Evolutionary conservation across 495 filamentous ascomycete genomes (phyloP).

Genomic region (Aspergillus homomorphus): DNA sequence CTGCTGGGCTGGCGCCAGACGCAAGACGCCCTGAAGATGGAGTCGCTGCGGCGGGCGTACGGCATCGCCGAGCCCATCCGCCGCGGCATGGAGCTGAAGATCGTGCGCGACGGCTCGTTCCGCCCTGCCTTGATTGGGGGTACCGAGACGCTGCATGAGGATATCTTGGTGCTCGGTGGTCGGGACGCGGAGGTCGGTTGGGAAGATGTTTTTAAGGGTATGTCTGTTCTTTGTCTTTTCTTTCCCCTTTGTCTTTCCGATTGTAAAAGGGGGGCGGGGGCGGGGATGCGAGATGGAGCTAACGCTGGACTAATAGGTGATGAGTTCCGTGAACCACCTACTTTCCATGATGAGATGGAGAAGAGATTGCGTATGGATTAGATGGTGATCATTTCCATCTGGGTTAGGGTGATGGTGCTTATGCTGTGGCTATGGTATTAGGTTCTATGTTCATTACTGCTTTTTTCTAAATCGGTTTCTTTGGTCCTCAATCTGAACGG

Average conservation of each 20-base stretch:
- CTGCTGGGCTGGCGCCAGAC: conserved; percentile 80
- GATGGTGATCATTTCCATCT: conserved; percentile 33
- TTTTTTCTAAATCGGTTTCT: no score
- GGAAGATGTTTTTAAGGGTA: conserved; percentile 83
- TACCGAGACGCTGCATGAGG: conserved; percentile 59
- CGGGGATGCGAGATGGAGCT: background rate
- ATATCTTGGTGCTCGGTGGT: conserved; percentile 70
- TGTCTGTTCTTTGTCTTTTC: conserved; percentile 19
- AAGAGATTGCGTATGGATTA: conserved; percentile 73
- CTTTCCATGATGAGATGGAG: conserved; percentile 94
- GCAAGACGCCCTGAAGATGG: conserved; percentile 84
- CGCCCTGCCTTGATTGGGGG: conserved; percentile 45
- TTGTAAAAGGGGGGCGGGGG: background rate
- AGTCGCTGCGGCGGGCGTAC: conserved; percentile 75
- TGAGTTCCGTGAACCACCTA: conserved; percentile 56
- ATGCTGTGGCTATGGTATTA: conserved; percentile 14
- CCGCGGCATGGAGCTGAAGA: conserved; percentile 93
- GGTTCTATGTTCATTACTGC: conserved; percentile 12
- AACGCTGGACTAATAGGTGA: conserved; percentile 46
- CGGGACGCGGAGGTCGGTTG: conserved; percentile 70
- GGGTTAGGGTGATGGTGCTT: conserved; percentile 5
- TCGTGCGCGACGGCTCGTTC: conserved; percentile 61
- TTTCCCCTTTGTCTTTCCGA: background rate
- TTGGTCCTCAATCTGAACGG: no score
- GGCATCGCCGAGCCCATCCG: conserved; percentile 92